Base-by-base conservation (phyloP, 108 stramenopile species). In the Seminavis robusta region DNA sequence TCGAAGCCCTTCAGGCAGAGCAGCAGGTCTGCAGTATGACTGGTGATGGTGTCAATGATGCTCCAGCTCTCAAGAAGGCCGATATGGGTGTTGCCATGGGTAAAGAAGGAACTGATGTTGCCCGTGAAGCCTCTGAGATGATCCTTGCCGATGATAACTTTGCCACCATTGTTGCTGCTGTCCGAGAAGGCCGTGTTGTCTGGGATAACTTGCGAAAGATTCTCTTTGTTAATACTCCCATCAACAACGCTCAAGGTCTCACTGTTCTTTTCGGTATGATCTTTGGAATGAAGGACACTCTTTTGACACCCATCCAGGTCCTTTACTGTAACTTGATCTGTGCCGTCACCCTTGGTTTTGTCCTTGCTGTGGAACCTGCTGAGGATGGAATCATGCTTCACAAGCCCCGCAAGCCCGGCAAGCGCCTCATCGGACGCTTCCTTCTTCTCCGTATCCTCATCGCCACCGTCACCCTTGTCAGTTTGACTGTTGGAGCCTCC, bases 11-110 rank as follows among this genome's bases (percentile, higher is more conserved):
- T 51, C 94, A 96, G 74, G 65, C 82, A n/a, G 52, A 86, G 45
- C 92, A 87, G n/a, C 76, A 96, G 55, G 78, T 98, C 38, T 76
- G 90, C 25, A 83, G 86, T 63, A 94, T 99, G 92, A 99, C 98
- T 44, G 98, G 98, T 43, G 98, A 99, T 73, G 98, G 98, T 56
- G 98, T 99, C 33, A 99, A 99, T 59, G 98, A 99, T 63, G 91
- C 96, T 26, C 98, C 98, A 27, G 97, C 98, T 8, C 76, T 99
- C 15, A 98, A 97, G 81, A 80, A 86, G 56, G 98, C 97, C 17
- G 92, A 98, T 71, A 95, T 99, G 78, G 98, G 98, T 69, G 94
- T 99, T 61, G 98, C 98, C 50, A 99, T 99, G 98, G 98, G 97
- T 40, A 95, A 91, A 64, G 90, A 86, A 75, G 98, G 98, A 58